Evolutionary conservation across 805 yeast species (phyloP).

Genomic region (Wickerhamia fluorescens): DNA sequence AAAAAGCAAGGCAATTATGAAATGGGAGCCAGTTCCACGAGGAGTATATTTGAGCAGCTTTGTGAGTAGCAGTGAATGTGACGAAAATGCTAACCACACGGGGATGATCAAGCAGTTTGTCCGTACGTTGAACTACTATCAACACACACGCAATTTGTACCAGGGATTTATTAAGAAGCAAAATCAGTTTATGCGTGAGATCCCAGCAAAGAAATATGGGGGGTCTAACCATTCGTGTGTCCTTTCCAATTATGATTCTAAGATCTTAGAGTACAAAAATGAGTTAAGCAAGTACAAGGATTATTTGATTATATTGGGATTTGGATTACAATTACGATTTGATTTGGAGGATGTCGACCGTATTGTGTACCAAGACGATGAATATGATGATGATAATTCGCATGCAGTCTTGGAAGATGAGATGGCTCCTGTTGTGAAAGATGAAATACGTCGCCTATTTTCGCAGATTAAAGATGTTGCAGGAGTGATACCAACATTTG

Average conservation of each 20-base stretch:
- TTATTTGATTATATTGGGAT: slow-evolving; percentile 40
- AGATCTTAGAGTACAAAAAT: slow-evolving; percentile 35
- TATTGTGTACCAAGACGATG: slow-evolving; percentile 4
- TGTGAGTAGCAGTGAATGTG: slow-evolving; percentile 12
- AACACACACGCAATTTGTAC: slow-evolving; percentile 28
- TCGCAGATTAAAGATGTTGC: slow-evolving; percentile 24
- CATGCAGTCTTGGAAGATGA: slow-evolving; percentile 16
- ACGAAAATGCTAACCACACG: slow-evolving; percentile 21
- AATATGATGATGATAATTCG: slow-evolving; percentile 3
- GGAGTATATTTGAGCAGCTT: slow-evolving; percentile 36
- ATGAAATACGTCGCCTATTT: slow-evolving; percentile 26
- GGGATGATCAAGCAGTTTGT: slow-evolving; percentile 40
- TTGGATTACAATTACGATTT: slow-evolving; percentile 40
- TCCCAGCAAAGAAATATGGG: slow-evolving; percentile 14
- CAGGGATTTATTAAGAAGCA: slow-evolving; percentile 24
- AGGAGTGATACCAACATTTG: slow-evolving; percentile 28
- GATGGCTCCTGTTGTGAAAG: slow-evolving; percentile 25
- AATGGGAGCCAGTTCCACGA: slow-evolving; percentile 37
- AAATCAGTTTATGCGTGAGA: slow-evolving; percentile 20
- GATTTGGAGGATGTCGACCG: slow-evolving; percentile 32
- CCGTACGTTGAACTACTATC: slow-evolving; percentile 35
- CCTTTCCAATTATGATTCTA: slow-evolving; percentile 32
- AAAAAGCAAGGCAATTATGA: slow-evolving; percentile 25
- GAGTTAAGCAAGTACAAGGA: slow-evolving; percentile 40
- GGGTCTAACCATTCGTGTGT: slow-evolving; percentile 30